Percentiles rank a stretch among this genome's conserved stretches.
Evolutionary conservation across 2,329 filamentous ascomycete species (phyloP).

Genomic region (Phoma sp.): DNA sequence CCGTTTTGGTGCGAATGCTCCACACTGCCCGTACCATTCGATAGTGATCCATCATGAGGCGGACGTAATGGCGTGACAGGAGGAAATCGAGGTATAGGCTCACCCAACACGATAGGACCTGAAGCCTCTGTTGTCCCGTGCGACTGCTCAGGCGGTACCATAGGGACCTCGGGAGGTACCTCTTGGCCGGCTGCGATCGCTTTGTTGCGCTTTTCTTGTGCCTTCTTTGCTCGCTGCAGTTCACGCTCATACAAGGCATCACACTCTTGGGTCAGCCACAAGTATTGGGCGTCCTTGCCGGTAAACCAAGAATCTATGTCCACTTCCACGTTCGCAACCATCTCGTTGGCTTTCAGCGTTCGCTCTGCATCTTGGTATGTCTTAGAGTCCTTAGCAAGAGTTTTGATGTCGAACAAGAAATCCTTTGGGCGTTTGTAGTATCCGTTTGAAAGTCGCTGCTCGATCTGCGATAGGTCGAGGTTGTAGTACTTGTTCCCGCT

Average conservation of each 20-base stretch:
- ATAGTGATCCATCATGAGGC: constrained; percentile 59
- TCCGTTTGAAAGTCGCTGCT: constrained; percentile 94
- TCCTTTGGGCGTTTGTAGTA: constrained; percentile 92
- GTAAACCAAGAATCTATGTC: constrained; percentile 83
- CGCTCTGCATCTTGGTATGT: constrained; percentile 82
- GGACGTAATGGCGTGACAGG: constrained; percentile 52
- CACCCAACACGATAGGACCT: constrained; percentile 64
- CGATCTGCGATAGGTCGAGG: constrained; percentile 88
- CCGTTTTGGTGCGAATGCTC: constrained; percentile 50
- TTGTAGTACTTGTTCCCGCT: constrained; percentile 94
- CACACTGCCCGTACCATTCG: constrained; percentile 60
- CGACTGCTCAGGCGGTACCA: constrained; percentile 51
- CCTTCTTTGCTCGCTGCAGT: constrained; percentile 67
- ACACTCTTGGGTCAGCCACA: constrained; percentile 64
- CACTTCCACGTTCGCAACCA: constrained; percentile 91
- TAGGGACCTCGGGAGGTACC: constrained; percentile 49
- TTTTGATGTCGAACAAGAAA: constrained; percentile 86
- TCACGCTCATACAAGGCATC: constrained; percentile 77
- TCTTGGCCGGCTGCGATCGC: constrained; percentile 48
- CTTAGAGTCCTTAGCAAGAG: constrained; percentile 83
- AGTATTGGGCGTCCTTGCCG: constrained; percentile 55
- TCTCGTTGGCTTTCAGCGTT: constrained; percentile 85
- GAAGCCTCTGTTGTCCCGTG: constrained; percentile 52
- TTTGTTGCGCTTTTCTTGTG: constrained; percentile 60
- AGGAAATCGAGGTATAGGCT: constrained; percentile 60